These are phyloP conservation scores for Lineolata rhizophorae DNA, from an alignment of 495 filamentous ascomycete species.

Conservation along the genomic window DNA sequence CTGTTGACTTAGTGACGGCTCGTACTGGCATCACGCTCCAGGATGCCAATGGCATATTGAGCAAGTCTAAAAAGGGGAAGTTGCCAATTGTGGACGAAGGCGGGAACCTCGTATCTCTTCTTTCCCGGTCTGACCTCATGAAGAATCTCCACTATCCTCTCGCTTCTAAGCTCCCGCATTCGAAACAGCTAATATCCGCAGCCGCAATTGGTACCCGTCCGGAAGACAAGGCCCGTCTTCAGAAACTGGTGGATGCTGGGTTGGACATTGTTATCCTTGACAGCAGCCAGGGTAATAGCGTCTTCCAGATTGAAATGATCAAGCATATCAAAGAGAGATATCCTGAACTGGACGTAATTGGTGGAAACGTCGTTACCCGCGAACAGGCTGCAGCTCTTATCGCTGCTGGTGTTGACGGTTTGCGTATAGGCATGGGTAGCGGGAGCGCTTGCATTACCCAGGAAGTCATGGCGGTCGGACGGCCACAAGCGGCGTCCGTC, in stretches of 20 bases:
- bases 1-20: slow-evolving; percentile 84
- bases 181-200: slow-evolving; percentile 91
- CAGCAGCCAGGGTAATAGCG: slow-evolving; percentile 87
- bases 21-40: slow-evolving; percentile 59
- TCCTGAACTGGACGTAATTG: slow-evolving; percentile 81
- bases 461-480: slow-evolving; percentile 97
- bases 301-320: slow-evolving; percentile 95
- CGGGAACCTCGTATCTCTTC: slow-evolving; percentile 78
- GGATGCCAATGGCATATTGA: slow-evolving; percentile 84
- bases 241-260: slow-evolving; percentile 78
- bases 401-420: slow-evolving; percentile 82
- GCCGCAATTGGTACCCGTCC: slow-evolving; percentile 89
- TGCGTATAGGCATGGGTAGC: slow-evolving; percentile 97
- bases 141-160: slow-evolving; percentile 97
- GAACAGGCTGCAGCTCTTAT: slow-evolving; percentile 87
- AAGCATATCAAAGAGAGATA: slow-evolving; percentile 76
- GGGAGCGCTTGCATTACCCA: slow-evolving; percentile 98
- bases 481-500: slow-evolving; percentile 83
- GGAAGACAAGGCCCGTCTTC: slow-evolving; percentile 70
- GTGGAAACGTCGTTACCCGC: slow-evolving; percentile 90
- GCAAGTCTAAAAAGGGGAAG: slow-evolving; percentile 96
- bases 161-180: slow-evolving; percentile 88
- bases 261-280: slow-evolving; percentile 92
- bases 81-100: slow-evolving; percentile 80
- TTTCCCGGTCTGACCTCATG: slow-evolving; percentile 91